Conservation (phyloP, 2,329 filamentous ascomycete genomes). For the Calcarisporium arbuscula region DNA sequence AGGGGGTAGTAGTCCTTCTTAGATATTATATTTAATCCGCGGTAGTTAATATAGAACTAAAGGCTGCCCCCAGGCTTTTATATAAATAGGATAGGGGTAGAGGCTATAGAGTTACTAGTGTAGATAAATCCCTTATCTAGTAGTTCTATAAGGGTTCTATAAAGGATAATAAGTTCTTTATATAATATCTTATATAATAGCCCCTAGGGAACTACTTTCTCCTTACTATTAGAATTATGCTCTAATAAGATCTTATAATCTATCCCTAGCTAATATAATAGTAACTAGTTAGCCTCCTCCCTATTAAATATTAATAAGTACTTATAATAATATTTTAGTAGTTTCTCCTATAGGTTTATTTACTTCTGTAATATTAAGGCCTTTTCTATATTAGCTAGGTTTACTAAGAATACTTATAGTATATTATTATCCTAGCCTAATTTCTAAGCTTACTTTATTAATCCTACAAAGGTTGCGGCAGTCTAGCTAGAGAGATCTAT, state of each 20-base stretch:
- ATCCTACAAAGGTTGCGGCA: not conserved
- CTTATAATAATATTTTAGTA: not conserved
- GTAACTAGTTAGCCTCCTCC: constrained; percentile 5
- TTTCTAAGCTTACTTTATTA: not conserved
- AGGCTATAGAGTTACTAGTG: constrained; percentile 1
- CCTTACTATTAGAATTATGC: constrained; percentile 4
- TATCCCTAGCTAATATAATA: constrained; percentile 5
- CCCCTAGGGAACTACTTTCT: not conserved
- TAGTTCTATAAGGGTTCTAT: constrained; percentile 1
- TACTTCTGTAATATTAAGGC: not conserved
- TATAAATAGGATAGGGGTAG: constrained; percentile 10
- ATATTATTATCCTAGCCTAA: not conserved
- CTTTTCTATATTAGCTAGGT: not conserved
- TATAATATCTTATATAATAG: constrained; percentile 7
- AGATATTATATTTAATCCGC: constrained; percentile 16
- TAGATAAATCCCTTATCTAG: constrained; percentile 8
- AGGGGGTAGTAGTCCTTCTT: constrained; percentile 16
- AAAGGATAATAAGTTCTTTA: constrained; percentile 5
- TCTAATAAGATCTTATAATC: constrained; percentile 7
- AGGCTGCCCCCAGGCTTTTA: constrained; percentile 12
- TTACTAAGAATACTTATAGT: not conserved
- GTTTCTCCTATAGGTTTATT: not conserved
- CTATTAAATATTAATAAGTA: constrained; percentile 5
- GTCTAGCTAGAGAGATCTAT: too few relatives aligned
- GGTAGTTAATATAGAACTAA: constrained; percentile 17